Evolutionary conservation across 1,284 basidiomycete species (phyloP).

Genomic region (Sanghuangporus weigelae): DNA sequence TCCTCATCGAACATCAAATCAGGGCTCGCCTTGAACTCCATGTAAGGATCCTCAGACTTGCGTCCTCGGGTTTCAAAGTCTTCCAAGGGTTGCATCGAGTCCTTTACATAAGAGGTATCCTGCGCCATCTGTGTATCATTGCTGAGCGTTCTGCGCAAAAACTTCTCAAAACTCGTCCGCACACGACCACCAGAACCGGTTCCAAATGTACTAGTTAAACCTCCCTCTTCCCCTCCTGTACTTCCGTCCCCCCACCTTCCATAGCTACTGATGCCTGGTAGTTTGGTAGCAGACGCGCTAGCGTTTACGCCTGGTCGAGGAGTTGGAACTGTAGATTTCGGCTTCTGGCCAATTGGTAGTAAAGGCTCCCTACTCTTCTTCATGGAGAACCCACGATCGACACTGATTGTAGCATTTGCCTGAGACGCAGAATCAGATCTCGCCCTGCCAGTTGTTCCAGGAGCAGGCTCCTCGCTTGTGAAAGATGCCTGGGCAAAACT

Average conservation of each 20-base stretch:
- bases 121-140: constrained; percentile 10
- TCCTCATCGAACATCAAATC: constrained; percentile 11
- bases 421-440: not conserved
- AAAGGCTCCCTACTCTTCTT: constrained; percentile 67
- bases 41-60: constrained; percentile 5
- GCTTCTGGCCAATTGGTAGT: constrained; percentile 38
- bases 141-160: constrained; percentile 15
- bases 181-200: constrained; percentile 8
- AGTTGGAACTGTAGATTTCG: constrained; percentile 1
- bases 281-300: constrained; percentile 11
- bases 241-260: constrained; percentile 8
- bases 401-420: not conserved
- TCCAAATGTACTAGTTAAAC: not conserved
- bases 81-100: constrained; percentile 4
- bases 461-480: constrained; percentile 12
- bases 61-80: constrained; percentile 6
- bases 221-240: constrained; percentile 2
- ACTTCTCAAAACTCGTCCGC: constrained; percentile 17
- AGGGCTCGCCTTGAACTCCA: constrained; percentile 12
- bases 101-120: constrained; percentile 1
- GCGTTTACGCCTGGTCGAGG: not conserved
- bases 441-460: not conserved
- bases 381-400: constrained; percentile 13
- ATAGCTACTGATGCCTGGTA: constrained; percentile 11
- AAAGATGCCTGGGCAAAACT: constrained; percentile 16